Evolutionary conservation across 148 eudicot genomes (phyloP), one percentile per base, ranked within the genome.

Genomic region (Silene latifolia): DNA sequence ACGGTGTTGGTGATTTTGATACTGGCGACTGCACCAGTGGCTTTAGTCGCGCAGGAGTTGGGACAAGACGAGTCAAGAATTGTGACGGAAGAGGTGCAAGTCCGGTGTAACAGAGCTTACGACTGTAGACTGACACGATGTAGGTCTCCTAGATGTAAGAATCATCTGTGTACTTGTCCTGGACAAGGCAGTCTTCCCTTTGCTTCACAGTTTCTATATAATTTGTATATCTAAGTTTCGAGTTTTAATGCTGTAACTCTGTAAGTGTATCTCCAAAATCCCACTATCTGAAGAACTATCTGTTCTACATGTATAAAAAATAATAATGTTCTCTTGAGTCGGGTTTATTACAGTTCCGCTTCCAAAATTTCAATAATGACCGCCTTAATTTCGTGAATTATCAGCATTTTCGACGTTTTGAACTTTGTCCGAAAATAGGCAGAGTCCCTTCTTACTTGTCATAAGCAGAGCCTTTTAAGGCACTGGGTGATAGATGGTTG

Each of bases 121-220:
- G 74, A 77, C 35, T 77, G 79, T 66, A 62, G 79, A 60, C 74
- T 70, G 7, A 77, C 74, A 44, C 10, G 14, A 11, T 61, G 70
- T 24, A 20, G 25, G 12, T 21, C 79, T 11, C 74, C 74, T 13
- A 17, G 18, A 32, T 76, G 79, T 47, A 14, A 13, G 35, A 25
- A 76, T 17, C 46, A 51, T 46, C 14, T 57, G 15, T 76, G 79
- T 54, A 69, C 48, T 6, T 76, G 73, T 63, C 74, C 79, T 25
- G 48, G 27, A 5, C 54, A 20, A 57, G 20, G 44, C 44, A 0
- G 44, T 6, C 8, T 5, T 13, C 4, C n/a, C 32, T 62, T 29
- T 63, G 39, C 48, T 42, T 66, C 51, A 44, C 53, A n/a, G n/a
- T n/a, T n/a, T n/a, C n/a, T n/a, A 12, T 13, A 15, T 48, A 14